Evolutionary conservation across 2,329 filamentous ascomycete species (phyloP).

Genomic region (Penicillium sp.): DNA sequence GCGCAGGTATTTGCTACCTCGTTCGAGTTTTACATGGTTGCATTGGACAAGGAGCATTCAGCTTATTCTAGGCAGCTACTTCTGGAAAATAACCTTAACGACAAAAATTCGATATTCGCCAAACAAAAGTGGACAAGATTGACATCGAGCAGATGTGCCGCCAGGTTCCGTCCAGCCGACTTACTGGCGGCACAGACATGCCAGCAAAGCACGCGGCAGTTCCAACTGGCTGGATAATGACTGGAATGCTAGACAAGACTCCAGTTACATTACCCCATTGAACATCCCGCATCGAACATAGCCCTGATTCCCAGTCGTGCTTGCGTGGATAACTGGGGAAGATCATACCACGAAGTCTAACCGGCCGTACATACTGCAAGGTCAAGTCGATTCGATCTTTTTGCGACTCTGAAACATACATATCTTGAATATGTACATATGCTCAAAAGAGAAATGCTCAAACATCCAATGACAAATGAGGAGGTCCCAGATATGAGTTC

Average conservation of each 20-base stretch:
- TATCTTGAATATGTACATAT: neutral
- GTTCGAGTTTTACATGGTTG: conserved; percentile 10
- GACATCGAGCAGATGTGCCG: neutral
- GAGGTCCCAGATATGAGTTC: neutral
- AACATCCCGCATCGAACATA: neutral
- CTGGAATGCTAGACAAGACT: conserved; percentile 1
- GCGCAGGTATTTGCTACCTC: conserved; percentile 9
- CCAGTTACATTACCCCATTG: conserved; percentile 2
- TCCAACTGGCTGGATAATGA: neutral
- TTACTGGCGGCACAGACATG: conserved; percentile 1
- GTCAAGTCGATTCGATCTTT: neutral
- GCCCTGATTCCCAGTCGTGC: neutral
- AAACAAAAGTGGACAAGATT: neutral
- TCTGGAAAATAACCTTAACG: conserved; percentile 3
- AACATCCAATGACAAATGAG: neutral
- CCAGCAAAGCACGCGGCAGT: conserved; percentile 1
- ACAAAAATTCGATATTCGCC: neutral
- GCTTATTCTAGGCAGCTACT: neutral
- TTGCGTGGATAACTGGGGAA: neutral
- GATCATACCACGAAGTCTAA: neutral
- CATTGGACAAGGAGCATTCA: neutral
- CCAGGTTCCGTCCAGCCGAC: neutral
- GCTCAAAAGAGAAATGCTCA: neutral
- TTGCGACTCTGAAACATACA: neutral
- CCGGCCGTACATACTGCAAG: neutral